A percentile compares a stretch with the other conserved stretches of the same genome.
Evolutionary conservation across 495 filamentous ascomycete species (phyloP).

Genomic region (Penicillium paxilli): DNA sequence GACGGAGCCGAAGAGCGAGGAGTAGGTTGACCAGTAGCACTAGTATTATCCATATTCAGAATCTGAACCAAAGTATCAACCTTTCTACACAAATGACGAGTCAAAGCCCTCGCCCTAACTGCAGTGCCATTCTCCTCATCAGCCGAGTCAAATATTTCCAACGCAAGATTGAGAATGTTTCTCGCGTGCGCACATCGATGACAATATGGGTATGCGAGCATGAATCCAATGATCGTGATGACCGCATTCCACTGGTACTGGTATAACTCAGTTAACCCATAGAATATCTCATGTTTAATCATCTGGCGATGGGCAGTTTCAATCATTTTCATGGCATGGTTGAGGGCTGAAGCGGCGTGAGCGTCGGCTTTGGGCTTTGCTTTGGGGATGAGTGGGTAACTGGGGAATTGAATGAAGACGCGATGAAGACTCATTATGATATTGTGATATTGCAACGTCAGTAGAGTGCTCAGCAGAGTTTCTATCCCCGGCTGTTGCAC

Average conservation of each 20-base stretch:
- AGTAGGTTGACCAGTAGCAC: neutral
- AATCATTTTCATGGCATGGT: constrained; percentile 25
- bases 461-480: constrained; percentile 11
- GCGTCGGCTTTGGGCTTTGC: constrained; percentile 19
- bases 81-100: constrained; percentile 1
- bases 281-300: constrained; percentile 20
- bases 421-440: constrained; percentile 27
- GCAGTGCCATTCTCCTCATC: constrained; percentile 1
- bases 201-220: constrained; percentile 56
- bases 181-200: constrained; percentile 25
- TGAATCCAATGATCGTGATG: constrained; percentile 39
- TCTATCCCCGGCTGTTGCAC: constrained; percentile 4
- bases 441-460: constrained; percentile 32
- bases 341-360: constrained; percentile 24
- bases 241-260: constrained; percentile 36
- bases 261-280: constrained; percentile 28
- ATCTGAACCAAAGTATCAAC: constrained; percentile 8
- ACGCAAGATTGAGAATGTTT: constrained; percentile 11
- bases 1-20: neutral
- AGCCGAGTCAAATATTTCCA: constrained; percentile 16
- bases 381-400: constrained; percentile 8
- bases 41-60: no score
- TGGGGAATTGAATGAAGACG: constrained; percentile 32
- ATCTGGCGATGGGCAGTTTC: constrained; percentile 18
- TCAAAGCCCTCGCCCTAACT: neutral